A percentile compares a stretch with the other conserved stretches of the same genome.
Evolutionary conservation across 305 asterid species (phyloP).

Genomic region (Fraxinus xanthoxyloides): DNA sequence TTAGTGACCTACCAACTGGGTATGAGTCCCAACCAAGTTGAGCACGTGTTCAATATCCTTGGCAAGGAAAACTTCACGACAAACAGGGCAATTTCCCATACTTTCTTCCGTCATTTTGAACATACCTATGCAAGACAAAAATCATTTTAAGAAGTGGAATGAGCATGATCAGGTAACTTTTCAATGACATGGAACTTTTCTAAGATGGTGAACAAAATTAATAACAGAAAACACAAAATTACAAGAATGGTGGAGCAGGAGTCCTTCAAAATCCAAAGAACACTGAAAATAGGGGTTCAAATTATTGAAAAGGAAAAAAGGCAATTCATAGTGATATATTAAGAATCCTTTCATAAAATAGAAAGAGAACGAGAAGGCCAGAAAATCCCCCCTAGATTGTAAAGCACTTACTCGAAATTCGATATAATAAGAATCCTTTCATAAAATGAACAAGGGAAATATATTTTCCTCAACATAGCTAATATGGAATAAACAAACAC

Average conservation of each 20-base stretch:
- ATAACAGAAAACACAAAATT: neutral
- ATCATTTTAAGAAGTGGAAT: slow-evolving; percentile 11
- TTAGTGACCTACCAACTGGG: slow-evolving; percentile 46
- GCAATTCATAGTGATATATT: neutral
- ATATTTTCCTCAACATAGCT: neutral
- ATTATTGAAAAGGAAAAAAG: neutral
- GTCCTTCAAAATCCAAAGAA: neutral
- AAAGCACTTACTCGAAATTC: neutral
- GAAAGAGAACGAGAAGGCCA: neutral
- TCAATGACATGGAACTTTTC: slow-evolving; percentile 7
- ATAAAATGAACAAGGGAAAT: neutral
- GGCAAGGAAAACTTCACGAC: slow-evolving; percentile 73
- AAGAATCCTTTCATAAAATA: no score
- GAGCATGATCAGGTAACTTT: slow-evolving; percentile 4
- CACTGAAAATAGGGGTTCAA: neutral
- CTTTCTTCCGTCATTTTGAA: slow-evolving; percentile 42
- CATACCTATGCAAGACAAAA: slow-evolving; percentile 44
- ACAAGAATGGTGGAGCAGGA: neutral
- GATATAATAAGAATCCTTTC: neutral
- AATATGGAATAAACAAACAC: neutral
- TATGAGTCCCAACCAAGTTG: slow-evolving; percentile 58
- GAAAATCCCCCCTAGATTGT: neutral
- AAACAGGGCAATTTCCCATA: slow-evolving; percentile 69
- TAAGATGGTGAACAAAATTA: neutral
- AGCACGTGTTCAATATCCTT: slow-evolving; percentile 89